phyloP scores from a whole-genome alignment of 2,329 filamentous ascomycete species.

The Neonectria coccinea region DNA sequence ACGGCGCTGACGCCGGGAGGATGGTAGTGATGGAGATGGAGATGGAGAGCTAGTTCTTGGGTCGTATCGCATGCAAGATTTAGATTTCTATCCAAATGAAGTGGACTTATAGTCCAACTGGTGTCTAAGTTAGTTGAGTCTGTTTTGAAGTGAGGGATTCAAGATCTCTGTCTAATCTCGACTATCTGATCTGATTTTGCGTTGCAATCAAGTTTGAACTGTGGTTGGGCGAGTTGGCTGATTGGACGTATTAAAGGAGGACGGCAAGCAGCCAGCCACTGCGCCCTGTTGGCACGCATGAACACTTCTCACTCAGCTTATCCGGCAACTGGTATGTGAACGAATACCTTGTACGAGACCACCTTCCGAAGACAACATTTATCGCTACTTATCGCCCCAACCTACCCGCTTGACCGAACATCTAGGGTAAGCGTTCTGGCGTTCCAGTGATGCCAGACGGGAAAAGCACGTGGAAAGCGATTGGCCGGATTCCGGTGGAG shows the following conservation, averaged over 20 bases:
- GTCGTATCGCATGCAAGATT: conserved; percentile 5
- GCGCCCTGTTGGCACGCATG: background rate
- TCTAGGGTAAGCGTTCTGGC: conserved; percentile 5
- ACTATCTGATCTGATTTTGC: background rate
- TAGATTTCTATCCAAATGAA: conserved; percentile 17
- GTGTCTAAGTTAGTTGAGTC: background rate
- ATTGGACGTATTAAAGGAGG: background rate
- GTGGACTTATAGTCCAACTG: background rate
- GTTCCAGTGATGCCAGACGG: conserved; percentile 30
- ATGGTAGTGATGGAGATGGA: conserved; percentile 1
- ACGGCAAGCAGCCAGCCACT: background rate
- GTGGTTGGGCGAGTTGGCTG: background rate
- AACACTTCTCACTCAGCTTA: conserved; percentile 3
- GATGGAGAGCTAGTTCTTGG: conserved; percentile 10
- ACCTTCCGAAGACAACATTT: background rate
- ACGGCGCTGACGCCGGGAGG: conserved; percentile 27
- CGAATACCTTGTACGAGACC: background rate
- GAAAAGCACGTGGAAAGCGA: conserved; percentile 42
- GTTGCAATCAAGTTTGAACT: background rate
- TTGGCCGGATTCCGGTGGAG: conserved; percentile 14
- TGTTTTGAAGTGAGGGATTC: background rate
- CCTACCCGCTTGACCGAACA: background rate
- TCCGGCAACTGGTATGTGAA: too few relatives aligned
- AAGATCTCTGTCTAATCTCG: background rate
- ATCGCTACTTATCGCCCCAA: background rate